Percentiles rank a stretch among this genome's conserved stretches.
Evolutionary conservation across 768 basidiomycete genomes (phyloP).

Genomic region (Roridomyces roridus): DNA sequence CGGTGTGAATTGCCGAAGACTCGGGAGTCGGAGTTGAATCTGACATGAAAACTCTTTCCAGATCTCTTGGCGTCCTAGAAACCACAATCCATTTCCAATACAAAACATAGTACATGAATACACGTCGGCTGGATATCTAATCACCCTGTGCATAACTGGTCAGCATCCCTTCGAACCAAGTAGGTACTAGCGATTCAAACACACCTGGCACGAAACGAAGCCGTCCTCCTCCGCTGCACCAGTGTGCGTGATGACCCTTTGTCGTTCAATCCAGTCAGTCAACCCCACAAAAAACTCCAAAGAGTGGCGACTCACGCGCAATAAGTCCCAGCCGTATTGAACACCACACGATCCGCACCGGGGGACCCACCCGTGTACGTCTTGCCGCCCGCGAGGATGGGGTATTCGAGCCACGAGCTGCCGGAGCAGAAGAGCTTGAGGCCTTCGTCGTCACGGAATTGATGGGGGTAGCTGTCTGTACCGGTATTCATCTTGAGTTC

Average conservation of each 20-base stretch:
- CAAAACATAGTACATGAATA: too few species aligned
- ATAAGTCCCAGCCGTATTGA: conserved; percentile 30
- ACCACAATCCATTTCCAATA: too few species aligned
- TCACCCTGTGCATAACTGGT: too few species aligned
- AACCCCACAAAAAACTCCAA: background rate
- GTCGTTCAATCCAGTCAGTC: background rate
- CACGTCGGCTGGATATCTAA: too few species aligned
- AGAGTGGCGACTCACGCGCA: conserved; percentile 27
- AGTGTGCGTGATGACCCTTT: conserved; percentile 30
- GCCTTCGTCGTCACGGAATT: conserved; percentile 27
- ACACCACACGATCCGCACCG: conserved; percentile 32
- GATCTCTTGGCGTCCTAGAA: too few species aligned
- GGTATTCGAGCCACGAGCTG: conserved; percentile 25
- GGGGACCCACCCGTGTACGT: conserved; percentile 29
- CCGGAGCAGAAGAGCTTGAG: conserved; percentile 27
- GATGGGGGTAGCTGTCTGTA: conserved; percentile 30
- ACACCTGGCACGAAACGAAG: conserved; percentile 27
- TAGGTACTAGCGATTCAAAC: too few species aligned
- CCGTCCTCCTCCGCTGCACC: conserved; percentile 25
- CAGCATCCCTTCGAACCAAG: too few species aligned
- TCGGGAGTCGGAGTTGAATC: too few species aligned
- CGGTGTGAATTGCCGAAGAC: too few species aligned
- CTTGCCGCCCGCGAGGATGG: conserved; percentile 23
- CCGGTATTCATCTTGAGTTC: background rate
- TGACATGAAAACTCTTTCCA: too few species aligned